Base-by-base conservation (phyloP, 371 early-diverging fungal species). In the Phascolomyces articulosus region DNA sequence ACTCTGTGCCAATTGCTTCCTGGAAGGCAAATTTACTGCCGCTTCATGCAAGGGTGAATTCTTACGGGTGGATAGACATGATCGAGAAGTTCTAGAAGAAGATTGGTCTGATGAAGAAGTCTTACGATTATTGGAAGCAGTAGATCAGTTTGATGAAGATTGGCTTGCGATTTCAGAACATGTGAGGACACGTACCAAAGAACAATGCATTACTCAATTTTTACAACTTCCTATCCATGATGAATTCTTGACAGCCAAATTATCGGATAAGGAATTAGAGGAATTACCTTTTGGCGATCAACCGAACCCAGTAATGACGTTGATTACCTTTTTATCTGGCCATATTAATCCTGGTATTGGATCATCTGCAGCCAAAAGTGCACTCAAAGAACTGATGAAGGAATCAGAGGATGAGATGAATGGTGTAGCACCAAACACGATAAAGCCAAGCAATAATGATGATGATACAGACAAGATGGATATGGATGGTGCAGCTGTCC, bases 171-270 rank as follows among this genome's bases (percentile, higher is more conserved):
- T 99, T 27, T 88, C 98, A 20, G 92, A 92, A 56, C 95, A 98
- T 71, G 98, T 99, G 4, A 95, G 95, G 3, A 96, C 94, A 29
- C 90, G 95, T 53, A 88, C 93, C 11, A 90, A 93, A 56, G 97
- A 98, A 60, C 95, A 98, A 73, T 99, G 99, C 69, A 90, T 99
- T 38, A 84, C 94, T 24, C 91, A 96, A 51, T 99, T 99, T 72
- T 71, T 99, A 41, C 93, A 96, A 71, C 77, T 99, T 63, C 99
- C 99, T 1, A 96, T 99, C 55, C 93, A 91, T 64, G 82, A 82
- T 59, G 71, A 64, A 3, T 75, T 79, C 34, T 49, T 79, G 20
- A 70, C 74, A 2, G 69, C 73, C 1, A 60, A 67, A 23, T 40
- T 74, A 28, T 56, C 68, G 11, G 41, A 67, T 31, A 66, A 71